Base-by-base conservation (phyloP, 2,329 filamentous ascomycete genomes). In the Cytospora chrysosperma region DNA sequence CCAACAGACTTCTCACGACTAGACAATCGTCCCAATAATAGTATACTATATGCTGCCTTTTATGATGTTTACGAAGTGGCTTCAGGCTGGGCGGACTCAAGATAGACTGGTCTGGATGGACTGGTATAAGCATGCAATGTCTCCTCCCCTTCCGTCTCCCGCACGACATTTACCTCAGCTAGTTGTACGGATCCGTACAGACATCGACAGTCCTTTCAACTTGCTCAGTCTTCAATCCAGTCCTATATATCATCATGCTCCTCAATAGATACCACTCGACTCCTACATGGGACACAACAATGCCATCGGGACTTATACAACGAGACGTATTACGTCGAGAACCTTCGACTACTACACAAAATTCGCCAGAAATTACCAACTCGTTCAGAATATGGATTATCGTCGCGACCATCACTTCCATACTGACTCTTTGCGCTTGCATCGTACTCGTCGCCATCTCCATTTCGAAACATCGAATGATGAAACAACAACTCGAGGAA, bases 361-460 rank as follows among this genome's bases (percentile, higher is more conserved):
- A 68, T 70, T 68, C 72, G 70, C 68, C 69, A 68, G 65, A 70
- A 68, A 68, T 67, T 58, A 62, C 70, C 17, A 49, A 50, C 30
- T 28, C 53, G 6, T 55, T 24, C 19, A 37, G 50, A 13, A 63
- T 65, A 66, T 75, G 70, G 72, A 67, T 74, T 51, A 68, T 74
- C 43, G 62, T 68, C 6, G 65, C 67, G 32, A 68, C 72, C 51
- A 68, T 74, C 15, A 61, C 69, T 21, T 70, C 69, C 52, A 61
- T 72, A 47, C 62, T 72, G 57, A 53, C 71, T 54, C 47, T 74
- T 15, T 68, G 69, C 6, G 64, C 69, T 15, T 60, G 68, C 19
- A 40, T 71, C 28, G 67, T 68, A 21, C 51, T 69, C 47, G 40
- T 70, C 58, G 53, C 71, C 28, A 50, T 70, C 27, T 62, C 59